A percentile compares a stretch with the other conserved stretches of the same genome.
Evolutionary conservation across 2,329 filamentous ascomycete genomes (phyloP).

Genomic region (Graphilbum sp.): DNA sequence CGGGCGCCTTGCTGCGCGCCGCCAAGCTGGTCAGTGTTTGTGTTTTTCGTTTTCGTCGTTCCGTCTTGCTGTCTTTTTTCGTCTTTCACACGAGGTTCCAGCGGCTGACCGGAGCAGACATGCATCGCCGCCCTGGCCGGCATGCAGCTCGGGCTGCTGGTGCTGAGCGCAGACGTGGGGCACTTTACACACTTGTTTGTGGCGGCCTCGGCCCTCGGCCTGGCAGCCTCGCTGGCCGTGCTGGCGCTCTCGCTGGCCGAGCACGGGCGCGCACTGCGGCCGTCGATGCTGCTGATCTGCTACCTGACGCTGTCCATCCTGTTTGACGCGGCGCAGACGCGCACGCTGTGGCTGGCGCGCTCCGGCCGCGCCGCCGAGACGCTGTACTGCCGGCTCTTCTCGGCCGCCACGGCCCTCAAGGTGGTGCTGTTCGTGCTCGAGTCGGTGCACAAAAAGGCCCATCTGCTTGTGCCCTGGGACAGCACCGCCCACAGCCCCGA

Average conservation of each 20-base stretch:
- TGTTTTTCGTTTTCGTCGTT: no score
- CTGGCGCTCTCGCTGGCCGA: constrained; percentile 16
- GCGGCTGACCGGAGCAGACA: constrained; percentile 8
- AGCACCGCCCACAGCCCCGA: constrained; percentile 15
- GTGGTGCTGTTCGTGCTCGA: constrained; percentile 10
- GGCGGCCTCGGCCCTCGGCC: constrained; percentile 7
- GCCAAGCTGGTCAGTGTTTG: constrained; percentile 18
- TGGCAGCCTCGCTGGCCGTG: constrained; percentile 15
- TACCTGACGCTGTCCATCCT: constrained; percentile 26
- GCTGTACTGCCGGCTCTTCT: constrained; percentile 8
- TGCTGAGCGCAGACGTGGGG: constrained; percentile 12
- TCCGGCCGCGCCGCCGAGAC: constrained; percentile 2
- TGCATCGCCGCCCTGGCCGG: constrained; percentile 12
- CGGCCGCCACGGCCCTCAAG: constrained; percentile 9
- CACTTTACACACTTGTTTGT: constrained; percentile 5
- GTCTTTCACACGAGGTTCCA: no score
- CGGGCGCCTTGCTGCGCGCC: constrained; percentile 17
- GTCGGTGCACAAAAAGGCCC: constrained; percentile 8
- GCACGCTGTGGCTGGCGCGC: constrained; percentile 24
- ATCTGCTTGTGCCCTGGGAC: constrained; percentile 2
- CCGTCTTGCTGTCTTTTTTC: no score
- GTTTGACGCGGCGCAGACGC: constrained; percentile 24
- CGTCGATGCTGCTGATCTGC: constrained; percentile 24
- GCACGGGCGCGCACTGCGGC: constrained; percentile 18
- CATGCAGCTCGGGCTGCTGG: constrained; percentile 17